Conservation (phyloP, 208 protist genomes). For the Leishmania guyanensis region DNA sequence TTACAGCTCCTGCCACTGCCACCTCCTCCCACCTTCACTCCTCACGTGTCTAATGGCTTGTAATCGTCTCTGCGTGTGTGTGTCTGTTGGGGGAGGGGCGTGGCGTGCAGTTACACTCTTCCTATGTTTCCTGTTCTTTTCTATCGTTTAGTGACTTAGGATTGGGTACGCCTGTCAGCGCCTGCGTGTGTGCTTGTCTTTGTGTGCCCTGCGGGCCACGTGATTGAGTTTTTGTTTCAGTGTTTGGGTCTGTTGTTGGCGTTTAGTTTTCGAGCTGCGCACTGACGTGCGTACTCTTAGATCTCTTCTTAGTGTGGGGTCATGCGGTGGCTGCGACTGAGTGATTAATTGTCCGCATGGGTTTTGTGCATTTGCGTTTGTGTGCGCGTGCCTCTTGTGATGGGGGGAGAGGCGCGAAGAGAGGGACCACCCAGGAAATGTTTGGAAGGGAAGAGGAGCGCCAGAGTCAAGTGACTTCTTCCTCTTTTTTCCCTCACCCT, state of each 20-base stretch:
- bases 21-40: not conserved
- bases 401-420: not conserved
- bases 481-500: not conserved
- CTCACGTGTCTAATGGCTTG: not conserved
- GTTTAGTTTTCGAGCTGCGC: conserved; percentile 6
- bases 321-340: not conserved
- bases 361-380: not conserved
- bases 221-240: conserved; percentile 8
- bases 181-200: not conserved
- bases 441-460: not conserved
- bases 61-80: not conserved
- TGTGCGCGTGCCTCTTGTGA: not conserved
- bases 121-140: conserved; percentile 6
- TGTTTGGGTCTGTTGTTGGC: conserved; percentile 6
- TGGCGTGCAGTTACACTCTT: conserved; percentile 7
- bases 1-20: not conserved
- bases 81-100: not conserved
- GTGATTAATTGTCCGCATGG: not conserved
- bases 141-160: not conserved
- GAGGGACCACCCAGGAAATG: not conserved
- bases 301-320: not conserved
- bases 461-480: no score
- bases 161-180: conserved; percentile 4
- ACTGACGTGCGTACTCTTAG: not conserved
- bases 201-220: conserved; percentile 8